Evolutionary conservation across 1,139 yeast species (phyloP), one percentile per base, ranked within the genome.

Genomic region (Arxiozyma bovina): DNA sequence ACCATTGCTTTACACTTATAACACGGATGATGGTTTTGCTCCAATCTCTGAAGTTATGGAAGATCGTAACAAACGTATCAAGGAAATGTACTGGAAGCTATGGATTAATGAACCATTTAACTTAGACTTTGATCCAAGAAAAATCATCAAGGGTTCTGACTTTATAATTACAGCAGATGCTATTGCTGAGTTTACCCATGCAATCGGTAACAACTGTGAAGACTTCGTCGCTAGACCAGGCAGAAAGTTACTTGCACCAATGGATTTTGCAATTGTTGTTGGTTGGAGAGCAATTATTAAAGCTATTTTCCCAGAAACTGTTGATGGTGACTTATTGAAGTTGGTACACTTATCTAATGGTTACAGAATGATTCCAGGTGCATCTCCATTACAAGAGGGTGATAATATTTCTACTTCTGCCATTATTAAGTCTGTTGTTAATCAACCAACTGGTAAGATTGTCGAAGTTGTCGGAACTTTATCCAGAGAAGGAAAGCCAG

Each of bases 221-320:
- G 96, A 96, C 56, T 93, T 90, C 65, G 96, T 91, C 60, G 80
- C 85, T 59, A 84, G 96, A 77, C 82, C 88, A 53, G 96, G 95
- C 63, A 86, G 87, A 74, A 79, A 78, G 52, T 83, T 90, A 57
- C 79, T 83, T 65, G 99, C 99, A 53, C 99, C 99, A 67, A 93
- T 93, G 98, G 99, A 93, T 77, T 94, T 91, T 70, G 98, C 99
- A 53, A 93, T 93, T 73, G 98, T 94, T 57, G 82, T 91, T 66
- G 99, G 99, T 51, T 93, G 99, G 99, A 87, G 86, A 76, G 96
- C 97, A 52, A 91, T 94, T 69, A 91, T 93, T 76, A 89, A 87
- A 76, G 93, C 98, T 25, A 88, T 93, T 64, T 94, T 93, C 94
- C 99, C 99, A 55, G 82, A 82, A 72, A 83, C 85, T 60, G 95